Evolutionary conservation across 2,329 filamentous ascomycete species (phyloP).

Genomic region (Colletotrichum sp.): DNA sequence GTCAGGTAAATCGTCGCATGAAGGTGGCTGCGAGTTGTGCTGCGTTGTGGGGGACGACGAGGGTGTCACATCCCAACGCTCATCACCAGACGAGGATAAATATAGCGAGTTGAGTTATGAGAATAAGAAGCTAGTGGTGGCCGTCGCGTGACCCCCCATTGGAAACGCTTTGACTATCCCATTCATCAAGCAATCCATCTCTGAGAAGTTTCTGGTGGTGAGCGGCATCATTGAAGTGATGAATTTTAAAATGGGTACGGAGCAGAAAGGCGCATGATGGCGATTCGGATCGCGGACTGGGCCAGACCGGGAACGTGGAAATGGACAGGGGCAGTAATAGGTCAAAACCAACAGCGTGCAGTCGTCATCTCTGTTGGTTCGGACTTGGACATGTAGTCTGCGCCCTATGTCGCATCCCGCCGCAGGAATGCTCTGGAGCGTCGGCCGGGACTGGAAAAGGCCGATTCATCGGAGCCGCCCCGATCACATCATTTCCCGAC

Average conservation of each 20-base stretch:
- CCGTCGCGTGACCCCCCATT: not conserved
- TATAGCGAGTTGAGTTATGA: not conserved
- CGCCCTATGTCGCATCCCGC: not conserved
- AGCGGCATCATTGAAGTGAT: not conserved
- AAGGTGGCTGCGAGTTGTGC: not conserved
- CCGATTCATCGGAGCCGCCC: slow-evolving; percentile 4
- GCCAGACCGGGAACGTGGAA: not conserved
- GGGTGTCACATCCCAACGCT: not conserved
- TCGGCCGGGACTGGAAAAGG: not conserved
- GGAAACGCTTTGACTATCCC: not conserved
- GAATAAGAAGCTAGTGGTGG: not conserved
- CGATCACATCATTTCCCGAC: slow-evolving; percentile 4
- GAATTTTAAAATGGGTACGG: not conserved
- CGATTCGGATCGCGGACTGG: not conserved
- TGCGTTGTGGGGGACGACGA: not conserved
- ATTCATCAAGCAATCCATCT: not conserved
- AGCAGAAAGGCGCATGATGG: not conserved
- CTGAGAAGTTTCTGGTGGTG: not conserved
- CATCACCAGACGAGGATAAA: not conserved
- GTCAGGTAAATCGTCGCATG: not conserved
- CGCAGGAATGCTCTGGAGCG: not conserved
- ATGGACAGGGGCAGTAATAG: not conserved
- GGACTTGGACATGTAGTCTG: not conserved
- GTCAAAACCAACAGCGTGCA: not conserved
- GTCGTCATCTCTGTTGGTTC: not conserved